These are phyloP conservation scores for Calonectria naviculata DNA, from an alignment of 2,329 filamentous ascomycete genomes.

Conservation along the genomic window DNA sequence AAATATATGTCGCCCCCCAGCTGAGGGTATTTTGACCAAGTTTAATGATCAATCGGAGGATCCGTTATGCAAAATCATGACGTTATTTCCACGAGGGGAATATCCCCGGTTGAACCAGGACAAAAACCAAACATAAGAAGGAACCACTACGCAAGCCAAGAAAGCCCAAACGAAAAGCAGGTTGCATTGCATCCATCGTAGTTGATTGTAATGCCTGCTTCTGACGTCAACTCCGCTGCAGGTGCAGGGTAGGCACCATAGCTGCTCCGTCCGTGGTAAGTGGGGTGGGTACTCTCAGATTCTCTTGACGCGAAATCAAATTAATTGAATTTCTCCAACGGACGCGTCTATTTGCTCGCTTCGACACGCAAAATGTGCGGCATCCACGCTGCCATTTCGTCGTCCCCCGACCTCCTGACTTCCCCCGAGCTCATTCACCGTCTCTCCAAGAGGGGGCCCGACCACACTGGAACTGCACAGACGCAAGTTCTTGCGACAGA, in stretches of 20 bases:
- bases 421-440: conserved; percentile 52
- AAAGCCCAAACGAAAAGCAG: neutral
- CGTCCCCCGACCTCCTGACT: conserved; percentile 40
- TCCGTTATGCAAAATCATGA: neutral
- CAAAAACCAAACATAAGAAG: neutral
- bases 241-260: neutral
- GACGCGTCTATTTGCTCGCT: conserved; percentile 18
- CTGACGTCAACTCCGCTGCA: neutral
- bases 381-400: conserved; percentile 65
- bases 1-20: neutral
- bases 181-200: neutral
- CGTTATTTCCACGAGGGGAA: neutral
- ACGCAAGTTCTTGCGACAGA: conserved; percentile 41
- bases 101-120: neutral
- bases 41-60: neutral
- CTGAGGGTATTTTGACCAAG: neutral
- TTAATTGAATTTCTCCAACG: conserved; percentile 19
- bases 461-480: conserved; percentile 62
- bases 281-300: neutral
- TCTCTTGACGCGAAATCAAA: conserved; percentile 7
- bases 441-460: conserved; percentile 69
- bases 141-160: neutral
- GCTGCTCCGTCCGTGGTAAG: neutral
- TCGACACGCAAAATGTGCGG: conserved; percentile 64
- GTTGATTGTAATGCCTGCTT: neutral